Evolutionary conservation across 352 stramenopile genomes (phyloP).

Genomic region (Globisporangium echinulatum): DNA sequence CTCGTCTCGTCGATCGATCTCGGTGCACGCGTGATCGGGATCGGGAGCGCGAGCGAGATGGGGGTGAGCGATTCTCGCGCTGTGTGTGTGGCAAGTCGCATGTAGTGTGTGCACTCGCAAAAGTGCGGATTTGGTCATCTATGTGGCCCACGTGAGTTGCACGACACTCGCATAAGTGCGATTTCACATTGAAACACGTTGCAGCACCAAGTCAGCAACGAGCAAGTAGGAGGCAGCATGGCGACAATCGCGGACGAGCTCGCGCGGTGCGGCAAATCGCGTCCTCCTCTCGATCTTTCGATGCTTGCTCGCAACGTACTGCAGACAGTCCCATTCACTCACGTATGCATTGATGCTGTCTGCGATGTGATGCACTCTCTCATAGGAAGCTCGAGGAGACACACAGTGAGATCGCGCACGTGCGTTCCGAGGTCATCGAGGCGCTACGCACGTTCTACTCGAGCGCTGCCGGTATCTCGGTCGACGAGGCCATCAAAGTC

Average conservation of each 20-base stretch:
- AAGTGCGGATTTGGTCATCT: not conserved
- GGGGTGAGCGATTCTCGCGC: not conserved
- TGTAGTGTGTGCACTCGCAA: not conserved
- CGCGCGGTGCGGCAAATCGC: slow-evolving; percentile 5
- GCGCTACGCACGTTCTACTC: slow-evolving; percentile 64
- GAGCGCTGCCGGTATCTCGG: slow-evolving; percentile 40
- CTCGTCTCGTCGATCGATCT: not conserved
- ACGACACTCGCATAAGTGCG: not conserved
- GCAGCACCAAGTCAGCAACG: not conserved
- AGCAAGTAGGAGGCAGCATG: slow-evolving; percentile 8
- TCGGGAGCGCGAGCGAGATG: not conserved
- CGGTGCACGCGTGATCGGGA: no score
- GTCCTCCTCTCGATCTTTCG: no score
- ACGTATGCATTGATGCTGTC: not conserved
- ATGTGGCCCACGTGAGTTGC: not conserved
- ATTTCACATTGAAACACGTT: slow-evolving; percentile 9
- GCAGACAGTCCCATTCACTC: not conserved
- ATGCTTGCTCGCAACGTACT: not conserved
- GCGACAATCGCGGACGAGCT: slow-evolving; percentile 17
- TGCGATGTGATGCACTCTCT: not conserved
- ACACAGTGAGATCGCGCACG: slow-evolving; percentile 49
- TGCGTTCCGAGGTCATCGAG: slow-evolving; percentile 48
- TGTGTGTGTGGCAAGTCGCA: not conserved
- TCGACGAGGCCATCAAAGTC: slow-evolving; percentile 53
- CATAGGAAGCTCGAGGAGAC: slow-evolving; percentile 67